These are phyloP conservation scores for Puccinia coronata DNA, from an alignment of 1,284 basidiomycete genomes.

Conservation along the genomic window DNA sequence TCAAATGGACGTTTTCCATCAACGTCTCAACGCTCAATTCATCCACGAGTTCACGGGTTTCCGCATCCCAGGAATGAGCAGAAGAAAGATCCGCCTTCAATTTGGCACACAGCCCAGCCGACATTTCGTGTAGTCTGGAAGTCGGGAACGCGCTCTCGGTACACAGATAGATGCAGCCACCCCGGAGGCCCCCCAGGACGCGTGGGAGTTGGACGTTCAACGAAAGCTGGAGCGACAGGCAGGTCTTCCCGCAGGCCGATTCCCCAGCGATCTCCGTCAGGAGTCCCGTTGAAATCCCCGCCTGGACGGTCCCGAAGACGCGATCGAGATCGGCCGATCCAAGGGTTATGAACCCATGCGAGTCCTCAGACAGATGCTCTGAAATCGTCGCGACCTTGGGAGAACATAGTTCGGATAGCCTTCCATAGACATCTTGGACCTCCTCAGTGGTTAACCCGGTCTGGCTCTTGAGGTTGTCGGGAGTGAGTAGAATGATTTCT, in stretches of 20 bases:
- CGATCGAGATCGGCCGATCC: constrained; percentile 50
- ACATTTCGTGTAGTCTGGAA: constrained; percentile 62
- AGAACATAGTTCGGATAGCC: constrained; percentile 19
- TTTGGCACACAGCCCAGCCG: constrained; percentile 62
- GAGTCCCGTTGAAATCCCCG: constrained; percentile 73
- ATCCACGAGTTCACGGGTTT: not conserved
- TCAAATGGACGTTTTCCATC: constrained; percentile 70
- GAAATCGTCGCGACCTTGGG: constrained; percentile 18
- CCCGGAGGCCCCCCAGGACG: constrained; percentile 64
- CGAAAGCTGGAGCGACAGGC: constrained; percentile 75
- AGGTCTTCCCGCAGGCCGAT: constrained; percentile 88
- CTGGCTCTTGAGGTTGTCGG: constrained; percentile 56
- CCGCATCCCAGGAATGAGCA: not conserved
- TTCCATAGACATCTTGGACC: constrained; percentile 39
- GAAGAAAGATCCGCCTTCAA: constrained; percentile 3
- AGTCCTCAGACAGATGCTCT: constrained; percentile 25
- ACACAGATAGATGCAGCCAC: constrained; percentile 72
- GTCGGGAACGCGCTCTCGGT: constrained; percentile 74
- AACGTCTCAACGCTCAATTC: constrained; percentile 54
- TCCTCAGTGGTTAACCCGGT: constrained; percentile 53
- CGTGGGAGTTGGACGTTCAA: constrained; percentile 71
- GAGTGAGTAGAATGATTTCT: constrained; percentile 58
- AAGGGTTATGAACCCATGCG: constrained; percentile 54
- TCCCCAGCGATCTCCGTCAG: constrained; percentile 84
- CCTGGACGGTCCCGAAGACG: constrained; percentile 61